Conservation (phyloP, 345 rosid genomes). For the Ceriops tagal region DNA sequence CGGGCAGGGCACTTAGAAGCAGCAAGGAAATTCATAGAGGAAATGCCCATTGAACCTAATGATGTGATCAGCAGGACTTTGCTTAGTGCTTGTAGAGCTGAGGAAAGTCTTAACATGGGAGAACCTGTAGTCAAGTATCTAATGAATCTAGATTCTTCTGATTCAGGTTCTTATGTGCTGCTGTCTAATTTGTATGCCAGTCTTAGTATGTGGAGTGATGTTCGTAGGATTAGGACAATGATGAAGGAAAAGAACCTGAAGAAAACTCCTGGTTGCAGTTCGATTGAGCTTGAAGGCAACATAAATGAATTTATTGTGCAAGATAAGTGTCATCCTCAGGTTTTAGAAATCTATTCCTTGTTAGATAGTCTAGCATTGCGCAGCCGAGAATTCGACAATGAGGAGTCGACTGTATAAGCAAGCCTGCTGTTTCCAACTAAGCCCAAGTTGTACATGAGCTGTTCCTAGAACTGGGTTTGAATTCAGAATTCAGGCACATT, state of each 20-base stretch:
- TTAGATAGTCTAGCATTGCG: conserved; percentile 22
- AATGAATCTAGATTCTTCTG: conserved; percentile 23
- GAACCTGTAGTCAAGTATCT: conserved; percentile 33
- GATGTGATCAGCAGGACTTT: conserved; percentile 42
- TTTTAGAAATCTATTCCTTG: conserved; percentile 27
- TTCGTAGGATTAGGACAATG: conserved; percentile 28
- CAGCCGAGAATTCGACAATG: neutral
- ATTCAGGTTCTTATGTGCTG: conserved; percentile 38
- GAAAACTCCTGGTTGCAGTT: conserved; percentile 46
- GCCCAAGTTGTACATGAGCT: too few relatives aligned
- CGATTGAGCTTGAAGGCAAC: conserved; percentile 43
- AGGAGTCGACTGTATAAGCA: neutral
- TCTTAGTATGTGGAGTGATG: conserved; percentile 40
- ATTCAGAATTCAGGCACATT: too few relatives aligned
- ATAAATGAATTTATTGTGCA: conserved; percentile 41
- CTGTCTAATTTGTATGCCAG: conserved; percentile 44
- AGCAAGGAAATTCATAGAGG: conserved; percentile 33
- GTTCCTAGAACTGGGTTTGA: too few relatives aligned
- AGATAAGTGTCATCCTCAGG: conserved; percentile 34
- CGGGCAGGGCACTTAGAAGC: conserved; percentile 41
- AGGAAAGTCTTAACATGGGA: conserved; percentile 26
- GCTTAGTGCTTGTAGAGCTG: conserved; percentile 36
- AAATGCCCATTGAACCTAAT: conserved; percentile 47
- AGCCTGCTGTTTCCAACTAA: too few relatives aligned
- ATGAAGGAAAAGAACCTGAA: conserved; percentile 37